Evolutionary conservation across 2,329 filamentous ascomycete genomes (phyloP).

Genomic region (Monilinia laxa): DNA sequence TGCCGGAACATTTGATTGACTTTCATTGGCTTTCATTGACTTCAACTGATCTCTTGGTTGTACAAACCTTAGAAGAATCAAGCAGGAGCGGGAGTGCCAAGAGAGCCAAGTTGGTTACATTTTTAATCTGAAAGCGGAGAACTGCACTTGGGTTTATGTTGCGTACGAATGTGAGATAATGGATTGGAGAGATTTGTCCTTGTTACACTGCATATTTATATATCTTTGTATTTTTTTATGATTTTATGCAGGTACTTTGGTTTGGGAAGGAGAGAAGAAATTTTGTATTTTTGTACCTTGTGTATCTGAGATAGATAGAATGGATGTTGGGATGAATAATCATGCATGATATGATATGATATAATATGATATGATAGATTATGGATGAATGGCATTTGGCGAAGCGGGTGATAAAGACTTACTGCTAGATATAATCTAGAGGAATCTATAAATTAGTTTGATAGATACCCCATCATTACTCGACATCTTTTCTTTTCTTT

Average conservation of each 20-base stretch:
- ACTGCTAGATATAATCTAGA: not conserved
- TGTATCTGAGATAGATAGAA: not conserved
- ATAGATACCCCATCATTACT: not conserved
- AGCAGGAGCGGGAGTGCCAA: too few relatives aligned
- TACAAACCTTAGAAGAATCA: too few relatives aligned
- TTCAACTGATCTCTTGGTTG: too few relatives aligned
- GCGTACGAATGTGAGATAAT: not conserved
- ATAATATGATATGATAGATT: not conserved
- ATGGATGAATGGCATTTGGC: not conserved
- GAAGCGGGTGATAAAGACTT: not conserved
- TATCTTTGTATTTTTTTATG: not conserved
- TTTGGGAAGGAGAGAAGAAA: not conserved
- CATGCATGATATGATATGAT: not conserved
- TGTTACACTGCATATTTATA: slow-evolving; percentile 7
- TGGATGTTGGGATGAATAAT: too few relatives aligned
- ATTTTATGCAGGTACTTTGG: slow-evolving; percentile 2
- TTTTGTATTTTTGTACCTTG: too few relatives aligned
- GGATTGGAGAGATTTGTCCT: not conserved
- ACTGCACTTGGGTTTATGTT: not conserved
- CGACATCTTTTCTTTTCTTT: not conserved
- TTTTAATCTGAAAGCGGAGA: slow-evolving; percentile 10
- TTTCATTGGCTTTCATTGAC: too few relatives aligned
- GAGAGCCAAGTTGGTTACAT: slow-evolving; percentile 3
- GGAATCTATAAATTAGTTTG: not conserved
- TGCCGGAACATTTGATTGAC: not conserved